phyloP scores from a whole-genome alignment of 495 filamentous ascomycete species.

The Podospora sp. region DNA sequence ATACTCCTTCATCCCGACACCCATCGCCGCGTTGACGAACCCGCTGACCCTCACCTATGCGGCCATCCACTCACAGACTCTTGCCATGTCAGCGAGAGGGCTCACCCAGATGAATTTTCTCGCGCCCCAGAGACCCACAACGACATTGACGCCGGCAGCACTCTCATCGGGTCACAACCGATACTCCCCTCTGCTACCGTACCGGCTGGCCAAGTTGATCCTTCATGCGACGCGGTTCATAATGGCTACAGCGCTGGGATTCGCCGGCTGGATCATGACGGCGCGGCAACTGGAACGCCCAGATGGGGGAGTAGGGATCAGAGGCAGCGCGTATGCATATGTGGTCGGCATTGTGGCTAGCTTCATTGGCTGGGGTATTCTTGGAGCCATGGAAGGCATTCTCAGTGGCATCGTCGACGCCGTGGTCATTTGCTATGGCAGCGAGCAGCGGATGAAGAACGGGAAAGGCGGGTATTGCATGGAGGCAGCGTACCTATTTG shows the following conservation, averaged over 20 bases:
- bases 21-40: slow-evolving; percentile 82
- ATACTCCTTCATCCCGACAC: slow-evolving; percentile 80
- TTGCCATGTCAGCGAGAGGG: slow-evolving; percentile 72
- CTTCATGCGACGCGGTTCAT: slow-evolving; percentile 87
- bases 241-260: slow-evolving; percentile 84
- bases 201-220: slow-evolving; percentile 87
- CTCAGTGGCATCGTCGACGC: slow-evolving; percentile 91
- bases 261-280: slow-evolving; percentile 96
- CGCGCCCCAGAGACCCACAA: slow-evolving; percentile 58
- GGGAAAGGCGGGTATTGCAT: slow-evolving; percentile 79
- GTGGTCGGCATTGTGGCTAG: slow-evolving; percentile 88
- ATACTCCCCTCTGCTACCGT: slow-evolving; percentile 60
- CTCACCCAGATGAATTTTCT: slow-evolving; percentile 79
- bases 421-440: slow-evolving; percentile 89
- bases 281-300: slow-evolving; percentile 66
- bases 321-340: slow-evolving; percentile 93
- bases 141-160: slow-evolving; percentile 61
- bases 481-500: slow-evolving; percentile 82
- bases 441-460: slow-evolving; percentile 71
- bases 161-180: slow-evolving; percentile 54
- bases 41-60: slow-evolving; percentile 90
- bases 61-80: slow-evolving; percentile 86
- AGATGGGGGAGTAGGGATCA: slow-evolving; percentile 42
- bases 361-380: slow-evolving; percentile 90
- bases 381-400: slow-evolving; percentile 95